Evolutionary conservation across 2,329 filamentous ascomycete species (phyloP), one percentile per base, ranked within the genome.

Genomic region (Clonostachys chloroleuca): DNA sequence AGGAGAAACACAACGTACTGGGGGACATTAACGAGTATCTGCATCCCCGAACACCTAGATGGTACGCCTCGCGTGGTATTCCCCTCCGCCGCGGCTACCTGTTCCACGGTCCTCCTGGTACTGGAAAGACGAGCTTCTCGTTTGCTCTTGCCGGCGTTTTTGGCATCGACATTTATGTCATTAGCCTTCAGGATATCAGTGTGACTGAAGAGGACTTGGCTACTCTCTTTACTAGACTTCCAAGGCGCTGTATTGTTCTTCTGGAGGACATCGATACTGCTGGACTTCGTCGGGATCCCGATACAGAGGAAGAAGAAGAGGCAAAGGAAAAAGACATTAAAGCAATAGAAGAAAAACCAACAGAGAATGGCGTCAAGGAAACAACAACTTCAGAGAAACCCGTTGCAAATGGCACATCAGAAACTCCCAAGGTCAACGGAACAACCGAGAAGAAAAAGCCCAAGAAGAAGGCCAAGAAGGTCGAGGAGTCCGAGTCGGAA

Each of bases 21-120:
- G 69, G 70, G 24, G 89, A 94, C 56, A 84, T 92, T 57, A 87
- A 88, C 54, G 87, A 91, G 55, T 92, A 89, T 52, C 72, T 94
- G 0, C 81, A 89, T 46, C 86, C 87, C 0, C 69, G 74, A 1
- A 88, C 83, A 1, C 79, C 82, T 2, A 73, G 75, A 10, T 92
- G 87, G 86, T 92, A 92, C 57, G 81, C 86, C 0, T 82, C 82
- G 43, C 74, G 86, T 3, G 88, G 88, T 1, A 89, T 92, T 33
- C 87, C 87, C 0, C 83, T 92, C 45, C 76, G 89, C 1, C 69
- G 89, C 33, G 89, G 89, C 0, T 92, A 92, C 56, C 74, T 92
- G 0, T 89, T 92, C 53, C 77, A 89, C 55, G 88, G 89, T 0
- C 86, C 86, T 0, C 86, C 86, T 0, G 86, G 87, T 0, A 89